Evolutionary conservation across 2,329 filamentous ascomycete genomes (phyloP), one percentile per base, ranked within the genome.

Genomic region (Nigrospora oryzae): DNA sequence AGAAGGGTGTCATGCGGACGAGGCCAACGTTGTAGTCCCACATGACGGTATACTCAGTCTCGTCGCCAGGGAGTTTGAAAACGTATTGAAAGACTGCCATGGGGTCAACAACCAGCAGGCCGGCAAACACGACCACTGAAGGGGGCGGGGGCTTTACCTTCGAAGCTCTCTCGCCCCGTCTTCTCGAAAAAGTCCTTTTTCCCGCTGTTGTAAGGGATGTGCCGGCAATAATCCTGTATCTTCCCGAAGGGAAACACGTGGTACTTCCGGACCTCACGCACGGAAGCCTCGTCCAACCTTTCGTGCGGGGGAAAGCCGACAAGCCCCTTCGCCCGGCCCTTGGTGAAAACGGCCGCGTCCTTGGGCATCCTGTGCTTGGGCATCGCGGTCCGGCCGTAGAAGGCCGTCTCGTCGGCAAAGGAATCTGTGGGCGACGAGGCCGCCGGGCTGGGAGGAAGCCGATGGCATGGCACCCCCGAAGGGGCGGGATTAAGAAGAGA

Each of bases 1-100:
- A 97, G 60, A 97, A 87, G 28, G 89, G 86, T 2, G 90, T 96
- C 65, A 95, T 94, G 49, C 91, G 83, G 50, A 97, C 90, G 30
- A 97, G 81, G 10, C 93, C 93, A 49, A 91, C 81, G 56, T 94
- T 91, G 68, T 96, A 96, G 64, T 98, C 93, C 93, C 93, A 98
- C 79, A 96, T 89, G 49, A 97, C 82, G 1, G 78, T 79, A 61
- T 85, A 90, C 43, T 77, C 72, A 50, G 73, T 75, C 2, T 83
- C 75, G 38, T 85, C 77, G 11, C 74, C 79, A 0, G 86, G 86
- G 4, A 84, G 62, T 53, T 73, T 77, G 70, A 94, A 96, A 33
- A 79, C 81, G 63, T 96, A 97, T 55, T 89, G 81, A 61, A 90
- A 90, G 23, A 89, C 87, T 93, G 50, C 44, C 50, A 52, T 46